Evolutionary conservation across 2,329 filamentous ascomycete genomes (phyloP).

Genomic region (Metarhizium brunneum): DNA sequence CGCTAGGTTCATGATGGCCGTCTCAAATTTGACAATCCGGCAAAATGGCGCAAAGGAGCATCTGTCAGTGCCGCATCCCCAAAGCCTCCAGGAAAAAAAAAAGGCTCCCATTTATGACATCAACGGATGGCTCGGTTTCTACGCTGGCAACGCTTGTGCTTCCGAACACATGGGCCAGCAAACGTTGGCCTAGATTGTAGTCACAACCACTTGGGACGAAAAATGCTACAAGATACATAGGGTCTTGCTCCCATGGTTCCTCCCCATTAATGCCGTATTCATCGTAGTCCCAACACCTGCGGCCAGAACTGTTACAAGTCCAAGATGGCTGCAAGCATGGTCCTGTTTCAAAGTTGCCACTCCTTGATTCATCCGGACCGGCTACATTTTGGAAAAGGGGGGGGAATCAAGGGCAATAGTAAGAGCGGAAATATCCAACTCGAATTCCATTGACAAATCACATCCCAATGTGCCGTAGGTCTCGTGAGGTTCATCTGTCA

Average conservation of each 20-base stretch:
- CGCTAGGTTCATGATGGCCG: neutral
- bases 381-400: no score
- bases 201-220: neutral
- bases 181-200: neutral
- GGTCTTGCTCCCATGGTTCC: neutral
- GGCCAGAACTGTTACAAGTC: constrained; percentile 7
- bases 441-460: no score
- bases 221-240: neutral
- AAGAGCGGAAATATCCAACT: no score
- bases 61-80: neutral
- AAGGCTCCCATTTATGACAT: neutral
- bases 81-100: neutral
- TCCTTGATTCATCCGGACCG: no score
- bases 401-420: no score
- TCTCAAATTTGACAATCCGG: neutral
- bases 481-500: no score
- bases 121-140: neutral
- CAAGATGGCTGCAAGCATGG: constrained; percentile 5
- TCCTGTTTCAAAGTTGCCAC: neutral
- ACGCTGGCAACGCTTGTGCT: neutral
- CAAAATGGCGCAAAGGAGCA: neutral
- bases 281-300: constrained; percentile 3
- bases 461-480: no score
- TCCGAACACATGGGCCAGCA: neutral
- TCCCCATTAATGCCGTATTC: neutral